Evolutionary conservation across 768 basidiomycete species (phyloP), one percentile per base, ranked within the genome.

Genomic region (Mycena latifolia): DNA sequence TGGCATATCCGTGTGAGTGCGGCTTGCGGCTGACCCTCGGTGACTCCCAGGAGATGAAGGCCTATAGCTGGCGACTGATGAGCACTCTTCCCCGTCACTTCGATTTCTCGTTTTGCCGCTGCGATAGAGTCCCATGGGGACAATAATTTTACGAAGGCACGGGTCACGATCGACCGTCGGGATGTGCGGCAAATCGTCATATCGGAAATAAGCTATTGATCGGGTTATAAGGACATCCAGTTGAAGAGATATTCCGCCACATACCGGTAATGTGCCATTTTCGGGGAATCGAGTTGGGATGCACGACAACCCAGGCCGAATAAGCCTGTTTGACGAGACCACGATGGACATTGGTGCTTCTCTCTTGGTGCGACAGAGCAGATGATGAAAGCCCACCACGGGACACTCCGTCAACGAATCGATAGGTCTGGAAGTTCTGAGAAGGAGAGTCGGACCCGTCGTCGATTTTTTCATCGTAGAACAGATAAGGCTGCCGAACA

Each of bases 291-390:
- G 80, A 75, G 61, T 81, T 81, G 24, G 81, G 80, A 56, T 81
- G 76, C 46, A 81, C 77, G 25, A 79, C 72, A 17, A 90, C 86
- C 83, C 85, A 88, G 25, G 87, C 89, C 20, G 89, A 90, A 74
- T 91, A 91, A n/a, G 89, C 88, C 73, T 90, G 89, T 75, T 90
- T 90, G 58, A 90, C 85, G 54, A 91, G 80, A 24, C 89, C 89
- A 15, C 80, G 70, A 53, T 88, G 86, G 55, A 84, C 84, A 52
- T 82, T 81, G 15, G 82, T 80, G 61, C 84, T 82, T 33, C 87
- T 81, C 69, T 87, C 87, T 71, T 85, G 85, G 75, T 89, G 88
- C 27, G 88, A 86, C 66, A 86, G 65, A 8, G 87, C 85, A 37
- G 88, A 83, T 24, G 84, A 86, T 12, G 83, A 80, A 20, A 82